A percentile compares a stretch with the other conserved stretches of the same genome.
Evolutionary conservation across 257 asterid genomes (phyloP).

Genomic region (Nicotiana obtusifolia): DNA sequence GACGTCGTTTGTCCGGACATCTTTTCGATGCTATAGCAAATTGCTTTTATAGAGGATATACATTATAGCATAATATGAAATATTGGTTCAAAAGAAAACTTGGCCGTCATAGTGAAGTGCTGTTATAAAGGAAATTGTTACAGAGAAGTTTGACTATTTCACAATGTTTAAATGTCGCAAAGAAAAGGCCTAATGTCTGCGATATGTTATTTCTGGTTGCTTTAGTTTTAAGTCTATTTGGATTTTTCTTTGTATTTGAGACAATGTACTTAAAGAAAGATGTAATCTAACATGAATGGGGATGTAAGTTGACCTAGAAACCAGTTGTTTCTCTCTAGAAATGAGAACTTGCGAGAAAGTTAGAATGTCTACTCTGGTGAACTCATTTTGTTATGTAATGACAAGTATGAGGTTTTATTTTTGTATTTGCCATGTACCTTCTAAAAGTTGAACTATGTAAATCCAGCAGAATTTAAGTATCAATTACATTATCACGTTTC

Average conservation of each 20-base stretch:
- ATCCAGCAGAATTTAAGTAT: background rate
- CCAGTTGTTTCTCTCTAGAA: background rate
- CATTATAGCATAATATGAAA: no score
- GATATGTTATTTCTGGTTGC: background rate
- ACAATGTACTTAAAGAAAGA: background rate
- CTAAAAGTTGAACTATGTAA: background rate
- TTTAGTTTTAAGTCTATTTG: background rate
- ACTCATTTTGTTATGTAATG: background rate
- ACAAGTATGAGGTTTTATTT: background rate
- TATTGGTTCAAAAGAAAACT: no score
- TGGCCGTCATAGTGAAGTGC: no score
- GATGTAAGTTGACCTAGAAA: background rate
- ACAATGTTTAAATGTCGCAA: background rate
- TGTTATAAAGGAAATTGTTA: no score
- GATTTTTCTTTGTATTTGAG: background rate
- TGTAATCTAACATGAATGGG: slow-evolving; percentile 2
- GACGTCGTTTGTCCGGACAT: no score
- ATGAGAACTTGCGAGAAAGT: background rate
- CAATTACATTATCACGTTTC: background rate
- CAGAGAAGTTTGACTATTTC: background rate
- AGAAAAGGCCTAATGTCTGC: background rate
- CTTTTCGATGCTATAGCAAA: no score
- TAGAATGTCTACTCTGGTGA: background rate
- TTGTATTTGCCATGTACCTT: background rate
- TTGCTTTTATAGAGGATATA: no score